A percentile compares a stretch with the other conserved stretches of the same genome.
phyloP scores from a whole-genome alignment of 108 stramenopile genomes.

The Conticribra weissflogii region DNA sequence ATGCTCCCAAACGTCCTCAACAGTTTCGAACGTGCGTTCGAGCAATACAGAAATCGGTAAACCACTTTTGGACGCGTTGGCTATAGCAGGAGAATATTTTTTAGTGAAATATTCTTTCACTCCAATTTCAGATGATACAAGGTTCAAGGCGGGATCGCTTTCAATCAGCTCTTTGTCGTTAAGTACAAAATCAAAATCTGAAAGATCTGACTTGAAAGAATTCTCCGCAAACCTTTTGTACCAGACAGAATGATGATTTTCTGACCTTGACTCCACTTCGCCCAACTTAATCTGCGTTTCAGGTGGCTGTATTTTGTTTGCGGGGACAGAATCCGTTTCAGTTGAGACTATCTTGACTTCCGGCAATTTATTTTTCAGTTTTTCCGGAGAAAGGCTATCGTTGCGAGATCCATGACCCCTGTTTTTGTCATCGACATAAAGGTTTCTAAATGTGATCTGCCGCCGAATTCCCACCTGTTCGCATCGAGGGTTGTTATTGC shows the following conservation, averaged over 20 bases:
- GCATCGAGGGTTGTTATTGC: too few relatives aligned
- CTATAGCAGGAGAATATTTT: conserved; percentile 8
- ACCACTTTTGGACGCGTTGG: conserved; percentile 3
- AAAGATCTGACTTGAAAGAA: neutral
- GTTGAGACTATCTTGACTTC: neutral
- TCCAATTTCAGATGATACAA: conserved; percentile 35
- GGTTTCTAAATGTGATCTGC: neutral
- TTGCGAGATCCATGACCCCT: neutral
- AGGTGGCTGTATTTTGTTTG: too few relatives aligned
- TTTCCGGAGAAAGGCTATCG: too few relatives aligned
- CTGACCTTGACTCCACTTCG: neutral
- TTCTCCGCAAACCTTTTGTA: neutral
- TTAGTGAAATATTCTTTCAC: conserved; percentile 25
- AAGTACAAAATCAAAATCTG: conserved; percentile 22
- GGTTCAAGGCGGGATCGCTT: conserved; percentile 19
- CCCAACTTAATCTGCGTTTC: neutral
- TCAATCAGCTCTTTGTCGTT: conserved; percentile 13
- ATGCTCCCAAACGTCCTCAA: conserved; percentile 54
- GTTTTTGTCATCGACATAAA: neutral
- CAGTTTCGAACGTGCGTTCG: conserved; percentile 51
- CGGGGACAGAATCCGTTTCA: too few relatives aligned
- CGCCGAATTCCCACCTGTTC: too few relatives aligned
- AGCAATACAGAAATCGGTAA: conserved; percentile 31
- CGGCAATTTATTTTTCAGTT: neutral
- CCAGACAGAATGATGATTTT: neutral